A percentile compares a stretch with the other conserved stretches of the same genome.
Evolutionary conservation across 2,329 filamentous ascomycete genomes (phyloP).

Genomic region (Aureobasidium sp.): DNA sequence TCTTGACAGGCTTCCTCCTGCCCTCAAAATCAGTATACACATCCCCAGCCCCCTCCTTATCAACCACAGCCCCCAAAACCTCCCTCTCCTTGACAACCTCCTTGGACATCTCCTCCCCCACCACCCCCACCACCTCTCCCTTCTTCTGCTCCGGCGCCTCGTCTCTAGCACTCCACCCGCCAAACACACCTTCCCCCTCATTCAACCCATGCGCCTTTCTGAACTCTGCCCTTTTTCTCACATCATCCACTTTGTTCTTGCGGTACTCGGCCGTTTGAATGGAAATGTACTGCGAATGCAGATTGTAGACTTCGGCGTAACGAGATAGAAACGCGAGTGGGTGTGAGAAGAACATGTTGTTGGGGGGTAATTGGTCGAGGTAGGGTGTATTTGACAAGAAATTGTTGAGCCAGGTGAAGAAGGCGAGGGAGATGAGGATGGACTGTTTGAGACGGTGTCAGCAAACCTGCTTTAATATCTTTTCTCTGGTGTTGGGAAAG

Average conservation of each 20-base stretch:
- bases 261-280: constrained; percentile 64
- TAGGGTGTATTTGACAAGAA: constrained; percentile 75
- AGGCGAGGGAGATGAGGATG: constrained; percentile 61
- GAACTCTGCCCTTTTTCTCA: constrained; percentile 78
- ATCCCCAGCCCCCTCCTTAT: constrained; percentile 25
- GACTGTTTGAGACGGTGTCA: constrained; percentile 37
- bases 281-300: constrained; percentile 68
- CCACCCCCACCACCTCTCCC: background rate
- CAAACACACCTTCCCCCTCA: constrained; percentile 44
- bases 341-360: constrained; percentile 60
- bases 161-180: constrained; percentile 38
- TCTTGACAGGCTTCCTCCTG: constrained; percentile 56
- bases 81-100: constrained; percentile 1
- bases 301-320: constrained; percentile 63
- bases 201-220: constrained; percentile 79
- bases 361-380: constrained; percentile 67
- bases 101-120: background rate
- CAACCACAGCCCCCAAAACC: constrained; percentile 27
- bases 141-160: constrained; percentile 30
- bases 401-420: constrained; percentile 68
- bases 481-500: too few relatives aligned
- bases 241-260: constrained; percentile 70
- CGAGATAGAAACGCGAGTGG: constrained; percentile 61
- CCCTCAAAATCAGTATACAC: constrained; percentile 32
- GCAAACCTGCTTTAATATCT: too few relatives aligned